Evolutionary conservation across 78 protist species (phyloP), one percentile per base, ranked within the genome.

Genomic region (Dictyostelium capitatum): DNA sequence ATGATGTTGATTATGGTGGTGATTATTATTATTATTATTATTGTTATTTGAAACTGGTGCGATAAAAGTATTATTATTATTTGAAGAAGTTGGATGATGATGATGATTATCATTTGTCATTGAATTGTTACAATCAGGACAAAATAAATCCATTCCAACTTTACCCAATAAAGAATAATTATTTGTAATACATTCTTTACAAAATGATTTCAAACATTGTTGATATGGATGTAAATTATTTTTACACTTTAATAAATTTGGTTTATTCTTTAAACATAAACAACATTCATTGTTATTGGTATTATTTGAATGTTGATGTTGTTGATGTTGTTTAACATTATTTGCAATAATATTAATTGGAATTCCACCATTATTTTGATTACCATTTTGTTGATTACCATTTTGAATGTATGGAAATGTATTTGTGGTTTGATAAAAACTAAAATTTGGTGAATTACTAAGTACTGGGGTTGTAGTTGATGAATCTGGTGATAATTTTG

Each of bases 401-500:
- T 50, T 20, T 28, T 77, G 57, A 20, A 0, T 3, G 46, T 69
- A 25, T 12, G 14, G 14, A 6, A 15, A 15, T 23, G n/a, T 19
- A 23, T 43, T 72, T 20, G 57, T 9, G 9, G 6, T 9, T 73
- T n/a, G 46, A 51, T 65, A 78, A 14, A 65, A 4, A 56, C n/a
- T 59, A 20, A 87, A 65, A 77, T 77, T 87, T 48, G 93, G 93
- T 0, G 93, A 87, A 19, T 87, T 74, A 17, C 57, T 87, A 0
- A 87, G 78, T 30, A 73, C 43, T 20, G 93, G 93, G 14, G 93
- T 87, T 1, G 67, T 78, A 1, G 81, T 56, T 15, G 93, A 87
- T 0, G 69, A 46, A 14, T 87, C 93, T 48, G 93, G 93, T 8
- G 79, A 59, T 17, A 70, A 67, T 65, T 77, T 74, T 28, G 93